Evolutionary conservation across 1,284 basidiomycete species (phyloP).

Genomic region (Puccinia novopanici): DNA sequence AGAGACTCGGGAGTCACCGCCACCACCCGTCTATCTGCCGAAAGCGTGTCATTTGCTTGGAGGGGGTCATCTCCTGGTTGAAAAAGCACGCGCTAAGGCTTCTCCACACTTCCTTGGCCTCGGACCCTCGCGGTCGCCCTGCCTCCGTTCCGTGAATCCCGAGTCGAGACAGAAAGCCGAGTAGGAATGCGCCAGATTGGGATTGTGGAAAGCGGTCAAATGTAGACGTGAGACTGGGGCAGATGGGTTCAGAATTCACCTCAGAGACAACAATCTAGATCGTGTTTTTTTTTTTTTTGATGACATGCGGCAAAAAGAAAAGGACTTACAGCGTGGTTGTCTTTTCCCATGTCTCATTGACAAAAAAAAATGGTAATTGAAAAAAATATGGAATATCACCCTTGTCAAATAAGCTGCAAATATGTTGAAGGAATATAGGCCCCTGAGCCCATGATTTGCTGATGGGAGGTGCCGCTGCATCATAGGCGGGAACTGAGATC

Average conservation of each 20-base stretch:
- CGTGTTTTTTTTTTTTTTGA: not conserved
- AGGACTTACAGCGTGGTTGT: not conserved
- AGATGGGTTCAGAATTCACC: not conserved
- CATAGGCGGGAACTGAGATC: too few relatives aligned
- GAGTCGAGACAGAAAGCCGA: not conserved
- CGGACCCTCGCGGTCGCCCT: not conserved
- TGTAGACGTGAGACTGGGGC: not conserved
- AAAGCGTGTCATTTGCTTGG: not conserved
- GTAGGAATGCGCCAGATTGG: not conserved
- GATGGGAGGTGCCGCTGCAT: not conserved
- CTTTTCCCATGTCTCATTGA: too few relatives aligned
- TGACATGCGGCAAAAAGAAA: not conserved
- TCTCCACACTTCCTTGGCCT: not conserved
- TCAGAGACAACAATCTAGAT: not conserved
- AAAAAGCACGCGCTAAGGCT: not conserved
- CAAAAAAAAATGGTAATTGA: not conserved
- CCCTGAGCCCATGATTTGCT: not conserved
- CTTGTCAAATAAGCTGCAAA: not conserved
- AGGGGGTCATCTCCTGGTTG: not conserved
- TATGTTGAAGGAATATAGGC: not conserved
- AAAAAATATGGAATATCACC: not conserved
- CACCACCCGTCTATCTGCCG: not conserved
- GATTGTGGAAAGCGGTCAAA: not conserved
- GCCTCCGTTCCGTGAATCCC: not conserved
- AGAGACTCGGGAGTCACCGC: not conserved